These are phyloP conservation scores for Suillus tomentosus DNA, from an alignment of 768 basidiomycete species.

Conservation along the genomic window DNA sequence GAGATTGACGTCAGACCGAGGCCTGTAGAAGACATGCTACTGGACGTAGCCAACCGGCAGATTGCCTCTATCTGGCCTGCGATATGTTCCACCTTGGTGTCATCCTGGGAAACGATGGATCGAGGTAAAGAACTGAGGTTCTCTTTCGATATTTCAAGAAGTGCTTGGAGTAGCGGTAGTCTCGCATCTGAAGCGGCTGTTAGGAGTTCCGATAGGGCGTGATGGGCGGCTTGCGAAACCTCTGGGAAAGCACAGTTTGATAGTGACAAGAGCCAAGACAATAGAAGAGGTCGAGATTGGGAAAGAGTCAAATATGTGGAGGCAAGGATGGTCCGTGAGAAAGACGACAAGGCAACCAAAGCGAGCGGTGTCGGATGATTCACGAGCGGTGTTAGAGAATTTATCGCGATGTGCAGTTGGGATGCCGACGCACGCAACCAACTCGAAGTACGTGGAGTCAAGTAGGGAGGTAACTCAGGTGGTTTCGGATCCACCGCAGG, in stretches of 20 bases:
- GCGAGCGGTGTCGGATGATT: conserved; percentile 73
- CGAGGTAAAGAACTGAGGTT: conserved; percentile 72
- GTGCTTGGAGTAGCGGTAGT: conserved; percentile 50
- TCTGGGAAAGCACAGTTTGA: conserved; percentile 58
- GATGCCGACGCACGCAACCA: conserved; percentile 85
- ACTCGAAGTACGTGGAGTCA: conserved; percentile 61
- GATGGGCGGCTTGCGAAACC: conserved; percentile 52
- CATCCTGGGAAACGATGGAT: conserved; percentile 67
- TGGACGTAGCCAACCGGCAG: conserved; percentile 47
- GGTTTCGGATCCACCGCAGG: conserved; percentile 20
- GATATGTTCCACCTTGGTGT: conserved; percentile 70
- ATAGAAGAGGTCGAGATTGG: conserved; percentile 63
- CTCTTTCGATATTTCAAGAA: conserved; percentile 65
- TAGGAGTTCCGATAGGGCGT: conserved; percentile 50
- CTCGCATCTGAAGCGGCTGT: conserved; percentile 40
- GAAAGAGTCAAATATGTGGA: conserved; percentile 64
- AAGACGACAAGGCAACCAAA: conserved; percentile 53
- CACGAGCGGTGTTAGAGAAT: conserved; percentile 68
- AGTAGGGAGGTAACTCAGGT: conserved; percentile 39
- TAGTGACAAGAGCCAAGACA: conserved; percentile 75
- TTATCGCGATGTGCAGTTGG: conserved; percentile 83
- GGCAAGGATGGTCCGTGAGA: conserved; percentile 57
- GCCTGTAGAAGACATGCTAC: conserved; percentile 16
- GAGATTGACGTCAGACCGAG: conserved; percentile 46
- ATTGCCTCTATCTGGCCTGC: conserved; percentile 71